phyloP scores from a whole-genome alignment of 169 alveolate genomes.

The Cryptosporidium sp. region DNA sequence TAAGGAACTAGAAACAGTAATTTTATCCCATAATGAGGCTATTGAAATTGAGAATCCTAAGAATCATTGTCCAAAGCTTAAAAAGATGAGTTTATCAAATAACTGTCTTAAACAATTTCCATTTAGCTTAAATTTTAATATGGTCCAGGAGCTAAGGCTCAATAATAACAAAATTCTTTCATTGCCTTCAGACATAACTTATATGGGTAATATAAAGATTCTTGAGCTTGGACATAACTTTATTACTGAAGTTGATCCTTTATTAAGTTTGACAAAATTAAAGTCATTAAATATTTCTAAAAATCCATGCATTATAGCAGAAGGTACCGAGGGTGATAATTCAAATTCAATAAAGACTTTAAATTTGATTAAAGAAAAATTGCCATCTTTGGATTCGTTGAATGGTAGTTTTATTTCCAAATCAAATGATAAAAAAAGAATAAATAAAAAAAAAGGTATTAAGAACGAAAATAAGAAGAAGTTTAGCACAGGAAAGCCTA shows the following conservation, averaged over 20 bases:
- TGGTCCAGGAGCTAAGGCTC: constrained; percentile 50
- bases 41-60: constrained; percentile 36
- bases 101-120: constrained; percentile 55
- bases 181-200: constrained; percentile 5
- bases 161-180: constrained; percentile 45
- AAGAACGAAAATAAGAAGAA: not conserved
- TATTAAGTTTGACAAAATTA: constrained; percentile 14
- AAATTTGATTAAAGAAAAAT: not conserved
- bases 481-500: not conserved
- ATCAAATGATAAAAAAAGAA: not conserved
- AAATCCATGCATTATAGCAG: constrained; percentile 35
- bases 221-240: constrained; percentile 68
- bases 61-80: constrained; percentile 30
- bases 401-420: constrained; percentile 29
- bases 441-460: not conserved
- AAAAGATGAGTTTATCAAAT: constrained; percentile 52
- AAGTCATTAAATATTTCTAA: constrained; percentile 41
- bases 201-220: constrained; percentile 65
- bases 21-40: constrained; percentile 48
- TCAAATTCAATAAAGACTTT: not conserved
- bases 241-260: constrained; percentile 11
- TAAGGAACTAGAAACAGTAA: constrained; percentile 46
- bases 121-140: constrained; percentile 46
- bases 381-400: constrained; percentile 1
- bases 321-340: not conserved